Percentiles rank a stretch among this genome's conserved stretches.
These are phyloP conservation scores for Kwoniella bestiolae DNA, from an alignment of 768 basidiomycete species.

Conservation along the genomic window DNA sequence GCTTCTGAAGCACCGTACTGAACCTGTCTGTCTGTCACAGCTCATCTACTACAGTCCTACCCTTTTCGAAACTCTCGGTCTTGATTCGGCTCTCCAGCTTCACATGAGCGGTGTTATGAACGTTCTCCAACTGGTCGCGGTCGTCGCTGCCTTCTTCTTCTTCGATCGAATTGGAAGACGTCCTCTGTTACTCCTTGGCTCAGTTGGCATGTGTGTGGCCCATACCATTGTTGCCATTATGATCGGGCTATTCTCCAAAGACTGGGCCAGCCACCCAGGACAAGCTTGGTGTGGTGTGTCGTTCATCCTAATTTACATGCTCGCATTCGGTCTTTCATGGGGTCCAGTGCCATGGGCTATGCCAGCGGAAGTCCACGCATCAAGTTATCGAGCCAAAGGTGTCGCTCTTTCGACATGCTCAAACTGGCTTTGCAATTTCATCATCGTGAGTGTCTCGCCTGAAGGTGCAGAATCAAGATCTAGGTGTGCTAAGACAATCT, in stretches of 20 bases:
- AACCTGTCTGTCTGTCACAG: not conserved
- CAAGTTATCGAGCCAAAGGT: conserved; percentile 71
- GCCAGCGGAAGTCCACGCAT: conserved; percentile 79
- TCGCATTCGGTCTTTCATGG: conserved; percentile 17
- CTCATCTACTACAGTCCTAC: conserved; percentile 71
- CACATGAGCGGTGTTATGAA: conserved; percentile 72
- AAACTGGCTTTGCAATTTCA: conserved; percentile 40
- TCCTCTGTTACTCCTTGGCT: conserved; percentile 1
- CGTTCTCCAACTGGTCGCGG: conserved; percentile 6
- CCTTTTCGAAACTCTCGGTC: conserved; percentile 68
- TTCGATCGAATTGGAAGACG: conserved; percentile 1
- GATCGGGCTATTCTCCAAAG: conserved; percentile 1
- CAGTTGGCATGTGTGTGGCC: not conserved
- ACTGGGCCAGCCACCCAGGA: conserved; percentile 6
- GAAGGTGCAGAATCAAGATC: not conserved
- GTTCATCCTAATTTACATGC: conserved; percentile 12
- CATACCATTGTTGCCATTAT: conserved; percentile 6
- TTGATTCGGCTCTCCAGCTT: conserved; percentile 62
- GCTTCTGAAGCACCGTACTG: not conserved
- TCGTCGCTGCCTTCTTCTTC: not conserved
- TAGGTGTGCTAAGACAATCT: not conserved
- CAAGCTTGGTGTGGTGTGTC: conserved; percentile 10
- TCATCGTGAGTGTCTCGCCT: conserved; percentile 6
- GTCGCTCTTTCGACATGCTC: conserved; percentile 26
- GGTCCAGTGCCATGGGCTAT: conserved; percentile 76